Conservation (phyloP, 306 rosid species). For the Quercus cerris region DNA sequence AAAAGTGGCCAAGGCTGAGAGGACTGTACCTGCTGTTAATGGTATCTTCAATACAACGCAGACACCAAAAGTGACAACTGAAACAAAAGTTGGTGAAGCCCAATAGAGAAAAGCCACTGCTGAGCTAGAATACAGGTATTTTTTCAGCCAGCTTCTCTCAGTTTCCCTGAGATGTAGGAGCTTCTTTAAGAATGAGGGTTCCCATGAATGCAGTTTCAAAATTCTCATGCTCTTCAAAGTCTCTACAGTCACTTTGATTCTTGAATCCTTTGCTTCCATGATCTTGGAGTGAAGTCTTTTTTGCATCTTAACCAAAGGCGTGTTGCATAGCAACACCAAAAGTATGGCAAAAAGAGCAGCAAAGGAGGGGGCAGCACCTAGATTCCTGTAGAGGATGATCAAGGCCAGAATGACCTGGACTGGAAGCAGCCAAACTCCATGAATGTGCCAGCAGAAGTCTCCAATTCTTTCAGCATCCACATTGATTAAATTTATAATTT, state of each 20-base stretch:
- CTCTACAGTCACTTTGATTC: no score
- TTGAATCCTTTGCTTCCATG: no score
- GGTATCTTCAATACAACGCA: conserved; percentile 32
- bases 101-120: no score
- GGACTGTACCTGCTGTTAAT: conserved; percentile 26
- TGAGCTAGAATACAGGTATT: no score
- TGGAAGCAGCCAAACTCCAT: conserved; percentile 89
- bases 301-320: conserved; percentile 29
- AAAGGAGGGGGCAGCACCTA: conserved; percentile 49
- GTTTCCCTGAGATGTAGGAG: no score
- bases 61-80: conserved; percentile 33
- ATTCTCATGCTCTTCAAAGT: no score
- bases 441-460: conserved; percentile 76
- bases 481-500: conserved; percentile 57
- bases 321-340: not conserved
- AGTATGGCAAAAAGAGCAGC: conserved; percentile 44
- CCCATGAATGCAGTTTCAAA: no score
- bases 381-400: conserved; percentile 63
- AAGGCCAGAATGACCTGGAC: conserved; percentile 70
- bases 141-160: no score
- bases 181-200: no score
- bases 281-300: conserved; percentile 31
- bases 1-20: conserved; percentile 32
- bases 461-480: conserved; percentile 90
- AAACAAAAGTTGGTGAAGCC: no score